Base-by-base conservation (phyloP, 2,329 filamentous ascomycete genomes). In the Aspergillus fischeri region DNA sequence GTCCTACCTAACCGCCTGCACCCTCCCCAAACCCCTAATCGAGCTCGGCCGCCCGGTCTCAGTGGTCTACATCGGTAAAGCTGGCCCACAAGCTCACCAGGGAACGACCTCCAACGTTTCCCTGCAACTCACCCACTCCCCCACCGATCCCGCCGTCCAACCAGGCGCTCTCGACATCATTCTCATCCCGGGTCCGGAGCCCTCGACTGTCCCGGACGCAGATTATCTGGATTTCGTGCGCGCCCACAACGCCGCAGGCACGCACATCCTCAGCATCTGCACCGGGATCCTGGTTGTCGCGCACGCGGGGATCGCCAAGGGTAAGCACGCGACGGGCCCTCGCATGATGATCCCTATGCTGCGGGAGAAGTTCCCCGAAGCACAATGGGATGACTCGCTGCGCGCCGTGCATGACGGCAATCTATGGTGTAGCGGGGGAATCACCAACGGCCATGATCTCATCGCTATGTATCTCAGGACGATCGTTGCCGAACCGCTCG, bases 111-210 rank as follows among this genome's bases (percentile, higher is more conserved):
- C 73, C 1, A 61, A 66, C 3, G 57, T 71, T 20, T 60, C 61
- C 10, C 60, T 77, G 8, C 56, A 57, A 1, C 57, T 74, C 44
- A 73, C 69, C 0, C 60, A 67, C 38, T 62, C 64, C 2, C 57
- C 70, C 1, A 48, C 59, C n/a, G 69, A 71, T 49, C 21, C 61
- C 1, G 60, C 55, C 3, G 73, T 77, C 5, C 60, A 67, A 2
- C 73, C 73, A 0, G 73, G 74, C 2, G 68, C 65, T 1, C 61
- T 77, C 0, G 74, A 76, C 53, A 60, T 75, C 29, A 56, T 77
- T 3, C 42, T 75, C 35, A 66, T 77, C 7, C 75, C 75, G 0
- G 75, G 75, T 3, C 72, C 74, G 0, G 66, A 75, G 6, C 75
- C 74, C 0, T 64, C 58, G 14, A 21, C 54, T 4, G 56, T 67